Conservation (phyloP, 441 rosid genomes). For the Kokia cookei region DNA sequence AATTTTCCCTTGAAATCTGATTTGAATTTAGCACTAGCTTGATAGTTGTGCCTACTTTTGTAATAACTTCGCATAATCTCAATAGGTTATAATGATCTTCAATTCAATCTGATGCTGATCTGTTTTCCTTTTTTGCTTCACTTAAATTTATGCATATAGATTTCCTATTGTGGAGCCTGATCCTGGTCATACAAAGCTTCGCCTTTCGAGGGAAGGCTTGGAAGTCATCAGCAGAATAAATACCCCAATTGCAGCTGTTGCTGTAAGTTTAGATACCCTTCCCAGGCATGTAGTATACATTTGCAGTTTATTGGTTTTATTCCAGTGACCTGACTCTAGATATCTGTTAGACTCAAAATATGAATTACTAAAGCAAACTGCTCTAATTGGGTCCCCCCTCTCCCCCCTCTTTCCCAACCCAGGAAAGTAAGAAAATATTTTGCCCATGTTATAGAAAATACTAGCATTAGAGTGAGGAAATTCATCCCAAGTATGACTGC, state of each 20-base stretch:
- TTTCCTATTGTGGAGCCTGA: slow-evolving; percentile 96
- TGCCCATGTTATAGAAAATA: background rate
- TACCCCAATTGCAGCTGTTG: slow-evolving; percentile 89
- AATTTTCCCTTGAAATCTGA: background rate
- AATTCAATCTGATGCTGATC: slow-evolving; percentile 9
- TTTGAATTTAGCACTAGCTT: background rate
- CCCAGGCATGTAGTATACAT: slow-evolving; percentile 15
- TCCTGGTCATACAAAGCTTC: slow-evolving; percentile 96
- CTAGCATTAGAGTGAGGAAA: background rate
- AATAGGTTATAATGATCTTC: background rate
- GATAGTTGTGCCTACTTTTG: background rate
- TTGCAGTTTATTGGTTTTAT: slow-evolving; percentile 14
- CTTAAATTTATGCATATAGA: slow-evolving; percentile 34
- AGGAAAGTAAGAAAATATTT: background rate
- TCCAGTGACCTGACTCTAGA: background rate
- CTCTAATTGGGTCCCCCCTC: background rate
- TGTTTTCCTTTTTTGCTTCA: background rate
- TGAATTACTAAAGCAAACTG: background rate
- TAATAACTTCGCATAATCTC: background rate
- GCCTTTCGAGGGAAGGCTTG: slow-evolving; percentile 82
- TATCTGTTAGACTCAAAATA: background rate
- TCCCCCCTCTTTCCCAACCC: background rate
- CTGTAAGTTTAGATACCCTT: slow-evolving; percentile 50
- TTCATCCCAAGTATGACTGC: background rate
- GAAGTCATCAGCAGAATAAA: slow-evolving; percentile 83